Evolutionary conservation across 148 eudicot species (phyloP), one percentile per base, ranked within the genome.

Genomic region (Mesembryanthemum crystallinum): DNA sequence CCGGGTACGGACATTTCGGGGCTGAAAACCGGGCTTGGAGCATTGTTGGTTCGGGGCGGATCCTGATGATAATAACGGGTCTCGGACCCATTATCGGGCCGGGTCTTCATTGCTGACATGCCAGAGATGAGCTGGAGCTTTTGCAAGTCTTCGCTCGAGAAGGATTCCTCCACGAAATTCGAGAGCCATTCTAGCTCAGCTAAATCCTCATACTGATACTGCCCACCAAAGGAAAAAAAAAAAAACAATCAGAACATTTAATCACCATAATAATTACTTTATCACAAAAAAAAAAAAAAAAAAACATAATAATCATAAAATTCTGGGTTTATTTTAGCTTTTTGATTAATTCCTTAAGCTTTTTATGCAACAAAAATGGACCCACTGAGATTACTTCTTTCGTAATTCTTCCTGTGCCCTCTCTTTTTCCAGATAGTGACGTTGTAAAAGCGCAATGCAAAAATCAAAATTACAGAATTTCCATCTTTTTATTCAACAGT

Each of bases 121-220:
- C 85, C 89, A 13, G 93, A 86, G 57, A 87, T 79, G 43, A 89
- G 74, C 42, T 92, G 92, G 78, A 92, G 82, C 77, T 89, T 90
- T 49, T 76, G 92, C 66, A 95, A 58, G 69, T 92, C 98, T 80
- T 91, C 93, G 69, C 85, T 87, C 1, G 99, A 90, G 78, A 92
- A 95, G 37, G 98, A 92, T 76, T 92, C 99, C 75, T 91, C 99
- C 71, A 89, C 92, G 71, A 92, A 89, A 84, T 91, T 88, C 62
- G 98, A 92, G 47, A 92, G 84, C 99, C 99, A 95, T 82, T 95
- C 98, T 35, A 95, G 86, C 89, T 95, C 92, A 55, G 94, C 96
- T 80, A 92, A 74, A 73, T 95, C 97, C 72, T 90, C 96, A 76
- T 85, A 85, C 98, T 94, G 88, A 76, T 85, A 85, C 98, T 94